Evolutionary conservation across 352 stramenopile species (phyloP).

Genomic region (Phytophthora macrochlamydospora): DNA sequence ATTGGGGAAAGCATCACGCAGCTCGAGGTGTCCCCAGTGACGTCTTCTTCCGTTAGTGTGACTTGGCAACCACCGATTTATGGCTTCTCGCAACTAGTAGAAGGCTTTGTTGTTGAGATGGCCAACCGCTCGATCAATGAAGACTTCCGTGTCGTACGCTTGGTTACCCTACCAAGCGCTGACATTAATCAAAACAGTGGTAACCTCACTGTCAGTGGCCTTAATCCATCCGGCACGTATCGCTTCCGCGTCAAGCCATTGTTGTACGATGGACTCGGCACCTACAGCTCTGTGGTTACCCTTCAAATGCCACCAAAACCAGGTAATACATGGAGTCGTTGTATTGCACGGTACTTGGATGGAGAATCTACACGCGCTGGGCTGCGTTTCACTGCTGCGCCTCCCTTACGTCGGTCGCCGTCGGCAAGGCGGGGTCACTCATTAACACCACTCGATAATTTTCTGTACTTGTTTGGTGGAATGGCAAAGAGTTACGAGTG

Average conservation of each 20-base stretch:
- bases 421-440: slow-evolving; percentile 69
- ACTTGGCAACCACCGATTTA: slow-evolving; percentile 45
- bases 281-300: slow-evolving; percentile 38
- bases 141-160: slow-evolving; percentile 55
- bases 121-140: slow-evolving; percentile 58
- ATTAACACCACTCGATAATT: slow-evolving; percentile 51
- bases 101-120: slow-evolving; percentile 67
- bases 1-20: slow-evolving; percentile 30
- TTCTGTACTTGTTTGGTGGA: slow-evolving; percentile 72
- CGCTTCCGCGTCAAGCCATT: slow-evolving; percentile 62
- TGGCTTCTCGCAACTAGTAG: slow-evolving; percentile 44
- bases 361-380: slow-evolving; percentile 43
- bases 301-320: slow-evolving; percentile 41
- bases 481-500: slow-evolving; percentile 63
- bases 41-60: slow-evolving; percentile 45
- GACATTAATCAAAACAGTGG: slow-evolving; percentile 10
- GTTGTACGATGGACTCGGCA: slow-evolving; percentile 41
- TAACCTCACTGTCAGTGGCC: slow-evolving; percentile 26
- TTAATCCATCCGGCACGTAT: slow-evolving; percentile 44
- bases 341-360: slow-evolving; percentile 35
- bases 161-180: slow-evolving; percentile 25
- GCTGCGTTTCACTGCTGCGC: slow-evolving; percentile 30
- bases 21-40: slow-evolving; percentile 23
- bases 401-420: slow-evolving; percentile 40
- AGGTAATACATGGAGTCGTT: slow-evolving; percentile 52